Conservation (phyloP, 163 green algal genomes). For the Volvox carteri region DNA sequence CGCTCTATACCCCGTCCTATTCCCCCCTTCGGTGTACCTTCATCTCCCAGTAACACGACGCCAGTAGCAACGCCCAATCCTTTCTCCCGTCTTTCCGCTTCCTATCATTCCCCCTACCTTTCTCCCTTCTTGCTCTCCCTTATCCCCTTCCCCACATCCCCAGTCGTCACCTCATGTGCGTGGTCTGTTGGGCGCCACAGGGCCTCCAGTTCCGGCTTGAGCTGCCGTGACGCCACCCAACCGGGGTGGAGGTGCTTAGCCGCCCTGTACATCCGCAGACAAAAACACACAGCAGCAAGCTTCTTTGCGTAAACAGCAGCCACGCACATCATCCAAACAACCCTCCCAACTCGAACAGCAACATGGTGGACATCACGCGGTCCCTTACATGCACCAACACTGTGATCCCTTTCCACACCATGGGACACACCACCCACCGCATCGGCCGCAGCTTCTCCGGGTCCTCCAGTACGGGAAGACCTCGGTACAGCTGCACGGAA, state of each 20-base stretch:
- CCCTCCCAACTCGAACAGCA: not conserved
- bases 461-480: constrained; percentile 15
- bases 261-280: constrained; percentile 1
- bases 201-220: constrained; percentile 38
- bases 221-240: constrained; percentile 52
- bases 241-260: constrained; percentile 57
- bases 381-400: not conserved
- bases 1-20: too few species aligned
- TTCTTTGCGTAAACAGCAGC: not conserved
- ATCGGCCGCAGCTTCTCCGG: not conserved
- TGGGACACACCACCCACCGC: not conserved
- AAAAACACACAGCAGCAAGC: not conserved
- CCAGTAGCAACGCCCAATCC: too few species aligned
- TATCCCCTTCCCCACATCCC: too few species aligned
- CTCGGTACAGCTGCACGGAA: not conserved
- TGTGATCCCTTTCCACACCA: not conserved
- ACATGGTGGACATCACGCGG: not conserved
- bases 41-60: not conserved
- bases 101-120: not conserved
- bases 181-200: constrained; percentile 35
- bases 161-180: constrained; percentile 14
- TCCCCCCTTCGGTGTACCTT: not conserved
- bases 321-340: not conserved
- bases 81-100: not conserved
- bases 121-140: not conserved